These are phyloP conservation scores for Globisporangium splendens DNA, from an alignment of 352 stramenopile species.

Conservation along the genomic window DNA sequence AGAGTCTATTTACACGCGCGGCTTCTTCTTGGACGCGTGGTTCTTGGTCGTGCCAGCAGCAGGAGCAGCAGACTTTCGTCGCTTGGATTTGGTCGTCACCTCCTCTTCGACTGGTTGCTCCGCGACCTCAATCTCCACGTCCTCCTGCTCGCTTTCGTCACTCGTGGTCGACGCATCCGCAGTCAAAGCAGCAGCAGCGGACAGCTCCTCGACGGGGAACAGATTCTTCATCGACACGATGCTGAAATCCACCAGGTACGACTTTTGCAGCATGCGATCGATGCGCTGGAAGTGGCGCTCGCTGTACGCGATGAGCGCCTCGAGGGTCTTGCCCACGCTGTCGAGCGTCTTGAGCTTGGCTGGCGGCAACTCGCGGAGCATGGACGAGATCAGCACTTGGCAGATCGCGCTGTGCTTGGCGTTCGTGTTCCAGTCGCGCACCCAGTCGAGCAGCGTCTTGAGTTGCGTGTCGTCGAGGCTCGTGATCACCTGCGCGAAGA, in stretches of 20 bases:
- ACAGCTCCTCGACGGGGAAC: slow-evolving; percentile 33
- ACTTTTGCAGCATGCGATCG: slow-evolving; percentile 94
- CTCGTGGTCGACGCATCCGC: slow-evolving; percentile 12
- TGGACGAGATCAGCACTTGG: slow-evolving; percentile 91
- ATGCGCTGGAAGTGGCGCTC: slow-evolving; percentile 97
- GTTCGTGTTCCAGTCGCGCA: slow-evolving; percentile 98
- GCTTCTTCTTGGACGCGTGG: slow-evolving; percentile 27
- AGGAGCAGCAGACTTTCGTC: slow-evolving; percentile 5
- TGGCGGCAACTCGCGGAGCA: slow-evolving; percentile 75
- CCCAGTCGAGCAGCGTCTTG: slow-evolving; percentile 90
- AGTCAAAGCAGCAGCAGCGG: slow-evolving; percentile 11
- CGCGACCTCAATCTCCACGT: not conserved
- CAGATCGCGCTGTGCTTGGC: slow-evolving; percentile 91
- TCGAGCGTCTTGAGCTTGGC: slow-evolving; percentile 68
- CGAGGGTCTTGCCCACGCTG: slow-evolving; percentile 76
- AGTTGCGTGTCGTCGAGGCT: slow-evolving; percentile 85
- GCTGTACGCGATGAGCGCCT: slow-evolving; percentile 95
- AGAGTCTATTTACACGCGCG: slow-evolving; percentile 42
- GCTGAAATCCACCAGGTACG: slow-evolving; percentile 96
- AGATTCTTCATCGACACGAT: slow-evolving; percentile 87
- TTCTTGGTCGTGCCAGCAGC: not conserved
- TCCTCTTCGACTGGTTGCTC: slow-evolving; percentile 9
- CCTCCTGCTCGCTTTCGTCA: slow-evolving; percentile 35
- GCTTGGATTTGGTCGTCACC: slow-evolving; percentile 21
- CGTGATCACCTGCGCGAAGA: slow-evolving; percentile 59